Base-by-base conservation (phyloP, 148 eudicot species). In the Fagopyrum tataricum region DNA sequence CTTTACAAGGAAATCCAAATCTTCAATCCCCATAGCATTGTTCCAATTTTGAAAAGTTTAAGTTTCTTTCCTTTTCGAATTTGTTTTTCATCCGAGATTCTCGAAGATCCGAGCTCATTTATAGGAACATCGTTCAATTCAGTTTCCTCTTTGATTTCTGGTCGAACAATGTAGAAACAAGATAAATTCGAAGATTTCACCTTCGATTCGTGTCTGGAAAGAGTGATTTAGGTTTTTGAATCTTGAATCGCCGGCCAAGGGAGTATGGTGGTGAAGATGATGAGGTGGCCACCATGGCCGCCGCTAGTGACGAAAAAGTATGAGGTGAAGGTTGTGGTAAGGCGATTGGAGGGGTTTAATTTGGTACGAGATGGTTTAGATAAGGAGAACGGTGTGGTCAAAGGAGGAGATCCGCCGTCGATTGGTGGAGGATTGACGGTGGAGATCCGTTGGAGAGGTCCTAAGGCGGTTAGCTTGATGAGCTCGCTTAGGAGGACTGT, bases 391-490 rank as follows among this genome's bases (percentile, higher is more conserved):
- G 64, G 31, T n/a, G 67, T 58, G 8, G 70, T 40, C 55, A 81
- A 67, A 0, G 80, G 47, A 11, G 44, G 64, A 1, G 31, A 75
- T 7, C 64, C 13, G 53, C 52, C 74, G 53, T 72, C 74, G 7
- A 26, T 62, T 52, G 17, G 74, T 7, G 52, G 51, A 17, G 76
- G 37, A 70, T 56, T 80, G 72, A 84, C 84, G 75, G 90, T 89
- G 73, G 92, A 93, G 87, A 85, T 93, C 78, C 81, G 86, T 39
- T 93, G 98, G 98, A 89, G 89, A 72, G 98, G 97, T 0, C 82
- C 87, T 12, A 93, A 87, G 83, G 76, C 81, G 53, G 79, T 82
- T 9, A 44, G 49, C 9, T 80, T 81, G 23, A 76, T 89, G 78
- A 71, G 88, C 10, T 58, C 91, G 40, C 75, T 86, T 13, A 67